Percentiles rank a stretch among this genome's conserved stretches.
These are phyloP conservation scores for Vigna unguiculata DNA, from an alignment of 306 rosid genomes.

Conservation along the genomic window DNA sequence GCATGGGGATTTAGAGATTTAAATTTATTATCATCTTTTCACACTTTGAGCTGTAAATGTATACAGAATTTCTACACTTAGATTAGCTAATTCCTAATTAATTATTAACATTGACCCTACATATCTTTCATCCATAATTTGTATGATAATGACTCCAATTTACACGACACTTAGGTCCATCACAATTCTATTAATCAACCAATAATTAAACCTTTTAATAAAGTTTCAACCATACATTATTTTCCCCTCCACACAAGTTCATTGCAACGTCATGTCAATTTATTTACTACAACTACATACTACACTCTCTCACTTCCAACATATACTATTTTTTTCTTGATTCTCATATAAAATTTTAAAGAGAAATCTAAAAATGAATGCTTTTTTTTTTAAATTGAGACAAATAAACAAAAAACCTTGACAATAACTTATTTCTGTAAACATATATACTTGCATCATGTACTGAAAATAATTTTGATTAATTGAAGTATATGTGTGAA, in stretches of 20 bases:
- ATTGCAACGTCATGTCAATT: neutral
- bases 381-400: no score
- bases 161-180: conserved; percentile 45
- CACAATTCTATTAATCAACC: conserved; percentile 25
- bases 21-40: no score
- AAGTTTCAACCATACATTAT: neutral
- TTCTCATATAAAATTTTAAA: no score
- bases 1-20: no score
- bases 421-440: no score
- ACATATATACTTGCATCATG: conserved; percentile 1
- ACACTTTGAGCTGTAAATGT: neutral
- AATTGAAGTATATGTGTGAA: conserved; percentile 46
- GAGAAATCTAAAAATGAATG: no score
- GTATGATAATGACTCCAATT: conserved; percentile 47
- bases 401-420: no score
- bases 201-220: conserved; percentile 43
- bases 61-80: neutral
- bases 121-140: conserved; percentile 36
- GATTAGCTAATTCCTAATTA: conserved; percentile 27
- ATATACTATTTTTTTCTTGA: no score
- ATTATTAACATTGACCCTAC: conserved; percentile 35
- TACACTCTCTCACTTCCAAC: no score
- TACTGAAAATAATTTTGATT: conserved; percentile 39
- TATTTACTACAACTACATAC: neutral
- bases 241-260: conserved; percentile 32